These are phyloP conservation scores for Eucalyptus cloeziana DNA, from an alignment of 345 rosid genomes.

Conservation along the genomic window DNA sequence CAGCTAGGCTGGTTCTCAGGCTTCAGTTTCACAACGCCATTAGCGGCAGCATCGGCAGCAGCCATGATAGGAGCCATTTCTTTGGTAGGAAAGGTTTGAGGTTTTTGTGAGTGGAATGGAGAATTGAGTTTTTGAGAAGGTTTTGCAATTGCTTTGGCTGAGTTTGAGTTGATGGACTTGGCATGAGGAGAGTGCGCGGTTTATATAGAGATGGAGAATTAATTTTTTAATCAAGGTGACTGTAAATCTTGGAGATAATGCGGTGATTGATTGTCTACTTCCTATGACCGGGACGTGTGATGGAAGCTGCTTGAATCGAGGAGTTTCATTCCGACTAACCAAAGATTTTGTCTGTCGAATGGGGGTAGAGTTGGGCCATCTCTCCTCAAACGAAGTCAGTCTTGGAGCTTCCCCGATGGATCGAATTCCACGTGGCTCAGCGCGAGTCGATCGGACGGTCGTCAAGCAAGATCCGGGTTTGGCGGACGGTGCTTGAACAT, in stretches of 20 bases:
- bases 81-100: not conserved
- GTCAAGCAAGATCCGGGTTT: not conserved
- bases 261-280: not conserved
- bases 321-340: not conserved
- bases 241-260: not conserved
- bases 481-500: not conserved
- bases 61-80: not conserved
- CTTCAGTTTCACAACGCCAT: not conserved
- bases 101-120: not conserved
- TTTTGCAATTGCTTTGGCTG: not conserved
- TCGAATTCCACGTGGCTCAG: not conserved
- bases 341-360: not conserved
- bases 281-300: not conserved
- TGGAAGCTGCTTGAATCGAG: not conserved
- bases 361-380: not conserved
- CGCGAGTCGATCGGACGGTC: not conserved
- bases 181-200: not conserved
- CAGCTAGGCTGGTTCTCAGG: not conserved
- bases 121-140: not conserved
- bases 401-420: not conserved
- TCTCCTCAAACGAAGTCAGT: not conserved
- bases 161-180: not conserved
- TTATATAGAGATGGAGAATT: not conserved
- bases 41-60: not conserved
- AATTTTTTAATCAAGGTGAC: not conserved